Base-by-base conservation (phyloP, 2,329 filamentous ascomycete species). In the Pseudocercospora eumusae region DNA sequence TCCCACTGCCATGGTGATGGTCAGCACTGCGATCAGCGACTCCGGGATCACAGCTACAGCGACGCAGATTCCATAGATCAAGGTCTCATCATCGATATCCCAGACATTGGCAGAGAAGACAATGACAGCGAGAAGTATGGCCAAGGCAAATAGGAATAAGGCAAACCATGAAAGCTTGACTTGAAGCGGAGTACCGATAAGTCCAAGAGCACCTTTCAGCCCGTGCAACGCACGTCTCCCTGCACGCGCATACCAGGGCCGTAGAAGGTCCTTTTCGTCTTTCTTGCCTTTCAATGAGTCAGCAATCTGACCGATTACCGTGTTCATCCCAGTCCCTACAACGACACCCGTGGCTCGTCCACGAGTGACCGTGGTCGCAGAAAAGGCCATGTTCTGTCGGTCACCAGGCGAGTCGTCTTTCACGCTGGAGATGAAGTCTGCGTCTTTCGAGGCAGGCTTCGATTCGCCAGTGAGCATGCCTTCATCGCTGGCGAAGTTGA, bases 121-220 rank as follows among this genome's bases (percentile, higher is more conserved):
- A 68, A 90, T 85, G 68, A 90, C 83, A 8, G 87, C 87, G 59
- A 87, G 87, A 13, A 90, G 68, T 11, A 90, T 83, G 2, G 88
- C 92, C 50, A 92, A 83, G 40, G 82, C 87, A 70, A 96, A 95
- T 1, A 96, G 84, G 6, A 91, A 74, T 47, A 95, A 86, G 20
- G 92, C 91, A 71, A 96, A 88, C 76, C 92, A 93, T 79, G 89
- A 91, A 57, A 96, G 82, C 71, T 91, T 93, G 67, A 89, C 87
- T 77, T 95, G 91, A 45, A 96, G 80, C 0, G 92, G 92, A 1
- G 92, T 96, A 53, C 92, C 91, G 59, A 66, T 84, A 33, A 79
- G 66, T 57, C 77, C 77, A 20, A 79, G 73, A 36, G 64, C 67
- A 49, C 65, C 68, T 56, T 70, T 72, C 62, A 70, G 86, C 58